Evolutionary conservation across 2,329 filamentous ascomycete species (phyloP), one percentile per base, ranked within the genome.

Genomic region (Sporothrix pallida): DNA sequence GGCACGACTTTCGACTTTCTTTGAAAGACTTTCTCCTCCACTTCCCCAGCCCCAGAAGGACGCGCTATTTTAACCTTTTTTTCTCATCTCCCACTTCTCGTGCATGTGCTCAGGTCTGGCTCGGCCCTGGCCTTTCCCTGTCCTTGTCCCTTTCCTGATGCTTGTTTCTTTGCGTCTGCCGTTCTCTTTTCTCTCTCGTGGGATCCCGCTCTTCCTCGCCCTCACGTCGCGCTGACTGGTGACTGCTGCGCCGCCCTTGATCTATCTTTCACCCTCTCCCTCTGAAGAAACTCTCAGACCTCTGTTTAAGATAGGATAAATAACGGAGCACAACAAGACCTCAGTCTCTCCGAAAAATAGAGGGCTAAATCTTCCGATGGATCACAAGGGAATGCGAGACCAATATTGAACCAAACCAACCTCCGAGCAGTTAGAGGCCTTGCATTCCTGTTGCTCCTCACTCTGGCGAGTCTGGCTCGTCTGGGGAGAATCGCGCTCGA

Each of bases 31-130:
- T 37, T 37, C 31, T 56, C 52, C 67, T 69, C 46, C 65, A 52
- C 65, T 69, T 69, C 65, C 65, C 65, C 65, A 69, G 46, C 23
- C n/a, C 46, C 6, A 69, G 10, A 42, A 17, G 50, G 10, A 65
- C 50, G 31, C 67, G 50, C 67, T 70, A 70, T 54, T 46, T 70
- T 44, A 44, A 44, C 50, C 37, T 42, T 60, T 23, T 46, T 26
- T 13, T 23, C n/a, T 20, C 52, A 7, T 48, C 23, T 48, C 15
- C 20, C 10, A 31, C 54, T 9, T 60, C 37, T 37, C n/a, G 48
- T 42, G 48, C 48, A 69, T 56, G 48, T 69, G 65, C 65, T 3
- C 2, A 31, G 26, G 44, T 12, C 23, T 68, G 65, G 46, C 65
- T 17, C 44, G 46, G 44, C n/a, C 20, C 42, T 1, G 31, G 31